These are phyloP conservation scores for Coemansia furcata DNA, from an alignment of 192 early-diverging fungal genomes.

Conservation along the genomic window DNA sequence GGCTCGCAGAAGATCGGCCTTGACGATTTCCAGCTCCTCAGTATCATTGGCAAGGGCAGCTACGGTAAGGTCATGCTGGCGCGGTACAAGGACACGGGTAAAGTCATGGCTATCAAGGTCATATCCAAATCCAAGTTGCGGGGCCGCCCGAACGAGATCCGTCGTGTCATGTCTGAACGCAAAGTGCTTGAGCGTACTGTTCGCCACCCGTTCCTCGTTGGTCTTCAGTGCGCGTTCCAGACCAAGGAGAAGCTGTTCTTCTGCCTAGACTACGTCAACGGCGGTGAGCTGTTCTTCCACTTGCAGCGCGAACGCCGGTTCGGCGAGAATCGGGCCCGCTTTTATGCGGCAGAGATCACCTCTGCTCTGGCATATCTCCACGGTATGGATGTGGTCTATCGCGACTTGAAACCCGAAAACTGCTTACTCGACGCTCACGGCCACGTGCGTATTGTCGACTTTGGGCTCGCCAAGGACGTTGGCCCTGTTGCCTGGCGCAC, in stretches of 20 bases:
- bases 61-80: constrained; percentile 77
- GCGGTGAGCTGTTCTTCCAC: constrained; percentile 75
- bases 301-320: constrained; percentile 67
- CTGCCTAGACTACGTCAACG: constrained; percentile 74
- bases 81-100: constrained; percentile 69
- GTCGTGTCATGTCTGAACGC: constrained; percentile 65
- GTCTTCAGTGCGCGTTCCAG: constrained; percentile 73
- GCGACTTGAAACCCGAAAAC: constrained; percentile 82
- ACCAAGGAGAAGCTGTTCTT: constrained; percentile 72
- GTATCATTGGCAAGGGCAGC: constrained; percentile 73
- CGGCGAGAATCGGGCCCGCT: constrained; percentile 59
- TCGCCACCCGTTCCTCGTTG: constrained; percentile 65
- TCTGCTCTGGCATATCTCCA: constrained; percentile 74
- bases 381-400: constrained; percentile 88
- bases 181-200: constrained; percentile 58
- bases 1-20: constrained; percentile 27
- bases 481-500: constrained; percentile 68
- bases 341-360: constrained; percentile 58
- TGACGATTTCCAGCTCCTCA: constrained; percentile 69
- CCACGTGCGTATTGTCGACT: constrained; percentile 92
- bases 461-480: constrained; percentile 86
- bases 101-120: constrained; percentile 70
- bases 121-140: constrained; percentile 68
- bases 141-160: constrained; percentile 61
- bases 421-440: constrained; percentile 74